Conservation (phyloP, 306 rosid genomes). For the Trichosanthes cucumerina region DNA sequence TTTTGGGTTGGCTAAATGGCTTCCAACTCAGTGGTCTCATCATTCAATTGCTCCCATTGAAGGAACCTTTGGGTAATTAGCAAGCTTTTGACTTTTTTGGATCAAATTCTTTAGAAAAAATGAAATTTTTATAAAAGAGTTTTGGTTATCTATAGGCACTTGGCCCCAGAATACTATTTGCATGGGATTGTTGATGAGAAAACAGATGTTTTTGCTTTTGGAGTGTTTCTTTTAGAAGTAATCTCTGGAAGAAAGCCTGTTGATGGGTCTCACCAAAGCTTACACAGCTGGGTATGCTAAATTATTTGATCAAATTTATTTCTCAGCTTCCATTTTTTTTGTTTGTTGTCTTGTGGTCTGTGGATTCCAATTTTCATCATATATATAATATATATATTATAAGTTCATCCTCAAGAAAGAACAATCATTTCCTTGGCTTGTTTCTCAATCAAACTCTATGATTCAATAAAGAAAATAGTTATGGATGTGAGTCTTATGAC, state of each 20-base stretch:
- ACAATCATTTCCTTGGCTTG: not conserved
- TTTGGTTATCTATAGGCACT: slow-evolving; percentile 41
- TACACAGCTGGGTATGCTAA: slow-evolving; percentile 68
- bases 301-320: not conserved
- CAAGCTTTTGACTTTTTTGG: not conserved
- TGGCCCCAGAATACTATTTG: slow-evolving; percentile 92
- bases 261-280: slow-evolving; percentile 83
- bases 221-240: slow-evolving; percentile 73
- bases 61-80: slow-evolving; percentile 64
- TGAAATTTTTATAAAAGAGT: not conserved
- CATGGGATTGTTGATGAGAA: slow-evolving; percentile 99
- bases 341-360: not conserved
- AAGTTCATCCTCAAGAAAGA: slow-evolving; percentile 1
- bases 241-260: slow-evolving; percentile 90
- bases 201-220: slow-evolving; percentile 97
- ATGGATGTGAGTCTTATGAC: not conserved
- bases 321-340: not conserved
- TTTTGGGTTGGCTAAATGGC: slow-evolving; percentile 99
- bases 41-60: slow-evolving; percentile 96
- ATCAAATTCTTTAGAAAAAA: not conserved
- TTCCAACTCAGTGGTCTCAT: slow-evolving; percentile 93
- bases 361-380: not conserved
- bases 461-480: not conserved
- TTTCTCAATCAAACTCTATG: not conserved
- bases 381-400: not conserved